phyloP scores from a whole-genome alignment of 768 basidiomycete genomes.

The Mycena maculata region DNA sequence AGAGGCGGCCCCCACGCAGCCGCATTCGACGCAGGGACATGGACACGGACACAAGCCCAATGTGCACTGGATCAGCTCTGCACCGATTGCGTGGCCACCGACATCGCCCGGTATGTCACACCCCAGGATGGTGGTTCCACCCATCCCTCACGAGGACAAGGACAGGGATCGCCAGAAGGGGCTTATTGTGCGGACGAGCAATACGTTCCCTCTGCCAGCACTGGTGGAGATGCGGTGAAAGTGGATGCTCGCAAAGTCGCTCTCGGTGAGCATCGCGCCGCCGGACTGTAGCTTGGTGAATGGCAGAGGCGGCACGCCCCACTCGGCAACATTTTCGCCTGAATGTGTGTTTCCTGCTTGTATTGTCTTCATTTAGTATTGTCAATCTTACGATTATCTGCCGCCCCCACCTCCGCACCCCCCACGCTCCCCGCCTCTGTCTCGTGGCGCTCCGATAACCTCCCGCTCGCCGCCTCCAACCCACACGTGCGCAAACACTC shows the following conservation, averaged over 20 bases:
- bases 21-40: conserved; percentile 43
- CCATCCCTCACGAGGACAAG: conserved; percentile 38
- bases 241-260: conserved; percentile 66
- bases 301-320: conserved; percentile 8
- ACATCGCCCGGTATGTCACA: conserved; percentile 78
- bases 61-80: conserved; percentile 86
- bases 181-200: conserved; percentile 62
- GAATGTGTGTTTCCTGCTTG: conserved; percentile 34
- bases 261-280: conserved; percentile 72
- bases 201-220: conserved; percentile 36
- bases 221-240: conserved; percentile 67
- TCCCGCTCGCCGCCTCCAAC: conserved; percentile 69
- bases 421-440: conserved; percentile 14
- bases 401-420: conserved; percentile 18
- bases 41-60: conserved; percentile 66
- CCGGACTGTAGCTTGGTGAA: conserved; percentile 54
- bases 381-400: conserved; percentile 33
- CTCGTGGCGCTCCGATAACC: conserved; percentile 49
- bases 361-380: conserved; percentile 18
- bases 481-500: conserved; percentile 86
- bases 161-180: conserved; percentile 59
- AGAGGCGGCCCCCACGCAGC: conserved; percentile 46
- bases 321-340: conserved; percentile 18
- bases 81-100: conserved; percentile 82
- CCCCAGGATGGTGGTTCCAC: conserved; percentile 48